Evolutionary conservation across 257 asterid species (phyloP).

Genomic region (Asclepias syriaca): DNA sequence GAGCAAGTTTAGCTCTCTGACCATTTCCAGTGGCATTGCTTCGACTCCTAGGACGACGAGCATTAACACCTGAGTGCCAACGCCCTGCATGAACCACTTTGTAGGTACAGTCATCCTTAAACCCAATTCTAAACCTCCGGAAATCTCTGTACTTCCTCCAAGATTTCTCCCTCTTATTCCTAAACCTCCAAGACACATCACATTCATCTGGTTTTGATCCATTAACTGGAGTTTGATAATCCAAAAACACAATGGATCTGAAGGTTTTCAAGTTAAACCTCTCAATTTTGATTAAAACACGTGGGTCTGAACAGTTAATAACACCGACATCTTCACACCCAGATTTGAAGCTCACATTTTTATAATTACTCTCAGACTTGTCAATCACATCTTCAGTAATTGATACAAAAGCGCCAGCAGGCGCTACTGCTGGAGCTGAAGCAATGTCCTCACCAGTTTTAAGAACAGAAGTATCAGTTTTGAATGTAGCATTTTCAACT

Average conservation of each 20-base stretch:
- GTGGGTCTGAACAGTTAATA: conserved; percentile 81
- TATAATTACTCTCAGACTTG: conserved; percentile 46
- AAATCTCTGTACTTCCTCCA: conserved; percentile 97
- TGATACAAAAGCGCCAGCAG: conserved; percentile 31
- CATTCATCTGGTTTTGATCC: conserved; percentile 78
- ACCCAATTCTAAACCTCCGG: conserved; percentile 75
- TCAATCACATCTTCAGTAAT: conserved; percentile 61
- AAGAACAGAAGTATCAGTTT: conserved; percentile 66
- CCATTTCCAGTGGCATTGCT: conserved; percentile 30
- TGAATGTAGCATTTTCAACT: conserved; percentile 79
- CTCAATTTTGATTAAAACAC: conserved; percentile 56
- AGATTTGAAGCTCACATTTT: conserved; percentile 37
- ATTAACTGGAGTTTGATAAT: conserved; percentile 69
- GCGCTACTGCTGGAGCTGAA: conserved; percentile 36
- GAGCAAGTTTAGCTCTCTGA: conserved; percentile 26
- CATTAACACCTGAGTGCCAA: conserved; percentile 90
- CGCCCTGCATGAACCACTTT: conserved; percentile 66
- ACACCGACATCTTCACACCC: conserved; percentile 58
- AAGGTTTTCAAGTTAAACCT: conserved; percentile 70
- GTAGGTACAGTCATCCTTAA: conserved; percentile 60
- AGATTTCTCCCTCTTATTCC: conserved; percentile 80
- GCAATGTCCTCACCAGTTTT: conserved; percentile 95
- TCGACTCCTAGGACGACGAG: conserved; percentile 58
- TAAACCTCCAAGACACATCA: conserved; percentile 94
- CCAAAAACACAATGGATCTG: conserved; percentile 63